Evolutionary conservation across 2,329 filamentous ascomycete species (phyloP), one percentile per base, ranked within the genome.

Genomic region (Microdochium nivale): DNA sequence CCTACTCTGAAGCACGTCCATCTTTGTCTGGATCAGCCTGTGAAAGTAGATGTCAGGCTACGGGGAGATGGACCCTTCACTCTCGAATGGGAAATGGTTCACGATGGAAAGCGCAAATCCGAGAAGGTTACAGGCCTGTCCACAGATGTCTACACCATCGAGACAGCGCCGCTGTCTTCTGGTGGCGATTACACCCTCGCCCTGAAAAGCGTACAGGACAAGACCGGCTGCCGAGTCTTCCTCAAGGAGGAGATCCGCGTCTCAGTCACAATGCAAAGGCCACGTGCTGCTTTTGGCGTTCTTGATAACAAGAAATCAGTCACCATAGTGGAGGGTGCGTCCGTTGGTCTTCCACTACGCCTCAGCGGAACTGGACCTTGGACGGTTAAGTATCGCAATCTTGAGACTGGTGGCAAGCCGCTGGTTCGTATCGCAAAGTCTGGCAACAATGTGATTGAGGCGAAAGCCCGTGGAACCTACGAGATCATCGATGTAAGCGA

Each of bases 151-250:
- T 84, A 85, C 64, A 86, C 77, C 35, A 90, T 99, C 63, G 80
- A 81, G 57, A 96, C 92, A 0, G 80, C 86, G 2, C 75, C 79
- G 19, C 74, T 99, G 43, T 76, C 76, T 7, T 86, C 87, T 63
- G 94, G 94, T 54, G 94, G 94, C 51, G 90, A 96, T 62, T 96
- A 97, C 66, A 88, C 87, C 11, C 72, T 99, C 54, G 85, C 90
- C 47, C 75, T 99, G 54, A 90, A 86, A 50, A 92, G 86, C 59
- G 81, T 99, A 51, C 88, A 90, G 58, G 94, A 99, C 64, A 85
- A 80, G 63, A 86, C 88, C 52, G 87, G 86, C 43, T 99, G 94
- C 70, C 90, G 90, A 61, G 89, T 88, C 50, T 86, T 87, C 63
- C 70, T 97, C 52, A 87, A 94, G 61, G 87, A 94, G 52, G 88